A percentile compares a stretch with the other conserved stretches of the same genome.
These are phyloP conservation scores for Mortierella hygrophila DNA, from an alignment of 192 early-diverging fungal species.

Conservation along the genomic window DNA sequence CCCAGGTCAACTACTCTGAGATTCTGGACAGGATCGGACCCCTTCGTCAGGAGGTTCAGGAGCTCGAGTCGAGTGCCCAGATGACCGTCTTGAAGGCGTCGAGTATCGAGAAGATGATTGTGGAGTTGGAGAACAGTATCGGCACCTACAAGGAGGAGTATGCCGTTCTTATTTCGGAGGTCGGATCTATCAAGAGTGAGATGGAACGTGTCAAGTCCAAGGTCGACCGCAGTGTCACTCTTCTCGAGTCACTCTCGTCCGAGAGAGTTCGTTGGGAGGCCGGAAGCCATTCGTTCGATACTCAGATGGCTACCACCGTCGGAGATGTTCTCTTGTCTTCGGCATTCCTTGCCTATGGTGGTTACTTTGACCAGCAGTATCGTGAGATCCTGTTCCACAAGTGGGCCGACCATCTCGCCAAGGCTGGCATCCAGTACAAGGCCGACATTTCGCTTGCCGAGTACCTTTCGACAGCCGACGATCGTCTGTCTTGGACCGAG, in stretches of 20 bases:
- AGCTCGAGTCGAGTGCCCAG: conserved; percentile 84
- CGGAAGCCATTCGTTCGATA: conserved; percentile 91
- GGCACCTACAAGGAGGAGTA: conserved; percentile 97
- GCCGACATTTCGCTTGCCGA: conserved; percentile 87
- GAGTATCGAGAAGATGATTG: conserved; percentile 83
- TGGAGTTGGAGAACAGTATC: conserved; percentile 89
- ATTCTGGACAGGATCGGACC: conserved; percentile 97
- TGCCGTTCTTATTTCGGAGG: conserved; percentile 94
- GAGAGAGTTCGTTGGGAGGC: conserved; percentile 95
- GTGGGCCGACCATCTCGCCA: conserved; percentile 82
- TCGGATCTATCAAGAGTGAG: conserved; percentile 88
- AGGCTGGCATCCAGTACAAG: conserved; percentile 81
- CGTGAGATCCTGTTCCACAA: conserved; percentile 82
- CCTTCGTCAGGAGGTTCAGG: conserved; percentile 90
- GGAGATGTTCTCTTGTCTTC: conserved; percentile 94
- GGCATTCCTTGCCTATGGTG: conserved; percentile 97
- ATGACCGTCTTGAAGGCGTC: conserved; percentile 77
- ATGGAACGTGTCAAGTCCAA: conserved; percentile 94
- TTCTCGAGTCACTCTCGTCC: conserved; percentile 90
- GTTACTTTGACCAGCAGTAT: conserved; percentile 98
- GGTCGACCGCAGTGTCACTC: conserved; percentile 90
- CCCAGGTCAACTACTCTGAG: conserved; percentile 93
- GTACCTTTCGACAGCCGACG: conserved; percentile 92
- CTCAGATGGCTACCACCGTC: conserved; percentile 97
- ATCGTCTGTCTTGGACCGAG: conserved; percentile 91